Conservation (phyloP, 1,139 yeast genomes). For the Taphrina confusa region DNA sequence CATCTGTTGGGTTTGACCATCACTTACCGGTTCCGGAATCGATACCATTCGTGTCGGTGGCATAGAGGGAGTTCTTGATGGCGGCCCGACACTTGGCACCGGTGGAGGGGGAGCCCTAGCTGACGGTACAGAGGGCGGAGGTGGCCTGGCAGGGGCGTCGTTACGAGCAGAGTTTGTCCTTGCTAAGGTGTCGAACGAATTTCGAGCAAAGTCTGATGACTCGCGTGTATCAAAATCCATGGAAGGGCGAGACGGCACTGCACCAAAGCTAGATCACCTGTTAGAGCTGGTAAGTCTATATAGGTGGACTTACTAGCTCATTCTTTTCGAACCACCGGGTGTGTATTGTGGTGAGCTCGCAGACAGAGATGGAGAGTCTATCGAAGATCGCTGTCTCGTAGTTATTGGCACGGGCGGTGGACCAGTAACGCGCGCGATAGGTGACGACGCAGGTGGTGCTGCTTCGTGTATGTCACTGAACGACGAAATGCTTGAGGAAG, state of each 20-base stretch:
- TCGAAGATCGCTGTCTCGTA: background rate
- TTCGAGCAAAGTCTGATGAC: background rate
- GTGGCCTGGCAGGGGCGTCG: constrained; percentile 31
- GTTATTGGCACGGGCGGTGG: constrained; percentile 21
- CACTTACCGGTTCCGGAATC: constrained; percentile 9
- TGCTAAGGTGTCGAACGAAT: constrained; percentile 6
- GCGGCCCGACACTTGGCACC: constrained; percentile 41
- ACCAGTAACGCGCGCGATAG: no score
- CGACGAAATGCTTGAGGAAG: background rate
- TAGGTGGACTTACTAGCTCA: constrained; percentile 9
- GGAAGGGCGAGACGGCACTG: background rate
- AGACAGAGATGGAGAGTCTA: background rate
- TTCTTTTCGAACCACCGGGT: constrained; percentile 7
- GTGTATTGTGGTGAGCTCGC: background rate
- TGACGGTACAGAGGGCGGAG: constrained; percentile 42
- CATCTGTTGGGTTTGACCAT: background rate
- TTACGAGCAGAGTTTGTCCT: constrained; percentile 7
- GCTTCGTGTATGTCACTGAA: no score
- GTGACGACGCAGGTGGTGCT: background rate
- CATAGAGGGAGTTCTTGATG: constrained; percentile 38
- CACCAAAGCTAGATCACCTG: background rate
- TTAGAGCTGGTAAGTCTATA: background rate
- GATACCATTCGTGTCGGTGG: constrained; percentile 31
- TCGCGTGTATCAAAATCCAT: background rate
- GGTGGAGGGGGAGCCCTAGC: constrained; percentile 43